Base-by-base conservation (phyloP, 2,329 filamentous ascomycete genomes). In the Triangularia verruculosa region DNA sequence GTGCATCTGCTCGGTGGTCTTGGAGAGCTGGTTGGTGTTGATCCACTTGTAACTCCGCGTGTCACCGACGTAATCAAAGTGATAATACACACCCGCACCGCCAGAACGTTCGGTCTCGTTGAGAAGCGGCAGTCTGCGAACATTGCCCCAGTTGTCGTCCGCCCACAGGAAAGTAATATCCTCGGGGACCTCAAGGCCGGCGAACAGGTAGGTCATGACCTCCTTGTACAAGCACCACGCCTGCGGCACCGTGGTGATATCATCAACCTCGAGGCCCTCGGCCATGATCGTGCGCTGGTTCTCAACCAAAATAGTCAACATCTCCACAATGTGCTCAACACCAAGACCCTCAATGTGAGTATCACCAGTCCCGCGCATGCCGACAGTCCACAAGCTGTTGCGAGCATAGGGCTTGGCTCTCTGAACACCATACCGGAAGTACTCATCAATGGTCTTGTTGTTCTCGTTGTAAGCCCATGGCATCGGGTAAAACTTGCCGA, bases 171-270 rank as follows among this genome's bases (percentile, higher is more conserved):
- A 77, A 1, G 86, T 90, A 27, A 91, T 83, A 70, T 89, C 83
- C 39, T 90, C 87, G 0, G 88, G 86, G 1, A 80, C 77, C 61
- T 85, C 78, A 71, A 91, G 80, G 1, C 88, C 88, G 15, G 83
- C 79, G 63, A 88, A 84, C 63, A 88, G 85, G 72, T 91, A 91
- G 6, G 84, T 83, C 74, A 89, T 87, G 1, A 92, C 88, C 72
- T 92, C 89, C 72, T 90, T 91, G 75, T 91, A 92, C 65, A 91
- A 76, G 69, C 87, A 90, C 88, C 89, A 91, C 75, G 88, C 82
- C 74, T 91, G 88, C 5, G 89, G 88, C 0, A 88, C 82, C 1
- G 80, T 76, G 3, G 80, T 74, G 39, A 83, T 78, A 54, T 83
- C 74, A 2, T 80, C 75, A 4, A 67, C 79, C 12, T 79, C 80